A percentile compares a stretch with the other conserved stretches of the same genome.
Evolutionary conservation across 2,329 filamentous ascomycete species (phyloP).

Genomic region (Neonectria coccinea): DNA sequence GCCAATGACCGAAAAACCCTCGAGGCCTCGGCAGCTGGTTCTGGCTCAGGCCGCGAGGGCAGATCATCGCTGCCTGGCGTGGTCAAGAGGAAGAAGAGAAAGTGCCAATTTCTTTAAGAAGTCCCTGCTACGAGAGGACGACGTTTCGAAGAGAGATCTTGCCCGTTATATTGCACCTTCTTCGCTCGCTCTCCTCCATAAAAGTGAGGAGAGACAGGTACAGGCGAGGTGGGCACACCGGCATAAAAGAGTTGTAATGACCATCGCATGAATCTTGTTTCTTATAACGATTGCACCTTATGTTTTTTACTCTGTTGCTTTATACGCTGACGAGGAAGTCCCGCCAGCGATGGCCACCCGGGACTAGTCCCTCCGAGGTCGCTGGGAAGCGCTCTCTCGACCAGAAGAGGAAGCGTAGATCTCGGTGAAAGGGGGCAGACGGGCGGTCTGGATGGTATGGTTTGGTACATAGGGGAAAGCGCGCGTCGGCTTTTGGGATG

Average conservation of each 20-base stretch:
- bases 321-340: constrained; percentile 38
- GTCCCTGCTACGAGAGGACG: constrained; percentile 25
- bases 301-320: constrained; percentile 31
- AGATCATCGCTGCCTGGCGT: constrained; percentile 57
- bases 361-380: constrained; percentile 35
- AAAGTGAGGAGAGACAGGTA: constrained; percentile 32
- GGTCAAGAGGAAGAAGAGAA: constrained; percentile 85
- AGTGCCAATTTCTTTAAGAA: constrained; percentile 80
- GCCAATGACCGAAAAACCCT: constrained; percentile 78
- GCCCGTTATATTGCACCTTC: constrained; percentile 30
- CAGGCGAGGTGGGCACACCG: constrained; percentile 36
- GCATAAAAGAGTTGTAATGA: constrained; percentile 57
- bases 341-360: constrained; percentile 34
- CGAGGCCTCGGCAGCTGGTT: constrained; percentile 60
- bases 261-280: constrained; percentile 54
- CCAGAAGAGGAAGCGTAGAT: constrained; percentile 32
- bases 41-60: constrained; percentile 53
- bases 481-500: constrained; percentile 41
- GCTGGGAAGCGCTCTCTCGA: constrained; percentile 39
- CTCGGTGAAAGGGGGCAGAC: constrained; percentile 33
- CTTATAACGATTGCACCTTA: constrained; percentile 50
- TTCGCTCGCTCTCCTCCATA: constrained; percentile 33
- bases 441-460: constrained; percentile 38
- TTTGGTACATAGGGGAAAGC: constrained; percentile 40
- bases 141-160: constrained; percentile 36